Conservation (phyloP, 2,329 filamentous ascomycete species). For the Furcasterigmium furcatum region DNA sequence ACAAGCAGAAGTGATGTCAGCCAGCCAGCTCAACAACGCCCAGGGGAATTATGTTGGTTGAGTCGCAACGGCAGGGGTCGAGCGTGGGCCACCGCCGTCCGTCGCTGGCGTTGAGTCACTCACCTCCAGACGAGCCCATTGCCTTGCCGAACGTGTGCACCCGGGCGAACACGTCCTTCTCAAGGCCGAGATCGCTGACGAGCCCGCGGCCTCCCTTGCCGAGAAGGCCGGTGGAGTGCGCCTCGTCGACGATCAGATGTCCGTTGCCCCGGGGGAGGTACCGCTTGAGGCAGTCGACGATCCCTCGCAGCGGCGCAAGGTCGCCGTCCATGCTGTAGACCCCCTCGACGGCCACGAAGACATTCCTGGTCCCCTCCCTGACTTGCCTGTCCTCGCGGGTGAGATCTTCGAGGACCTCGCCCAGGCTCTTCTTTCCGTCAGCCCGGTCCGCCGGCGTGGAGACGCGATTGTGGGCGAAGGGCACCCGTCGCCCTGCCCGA, state of each 20-base stretch:
- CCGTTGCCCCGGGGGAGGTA: slow-evolving; percentile 56
- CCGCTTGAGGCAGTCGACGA: slow-evolving; percentile 55
- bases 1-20: slow-evolving; percentile 8
- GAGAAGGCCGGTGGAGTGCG: slow-evolving; percentile 61
- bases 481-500: slow-evolving; percentile 41
- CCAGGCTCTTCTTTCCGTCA: no score
- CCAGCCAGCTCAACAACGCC: slow-evolving; percentile 7
- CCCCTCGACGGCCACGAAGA: slow-evolving; percentile 68
- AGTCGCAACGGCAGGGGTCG: background rate
- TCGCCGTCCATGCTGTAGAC: slow-evolving; percentile 87
- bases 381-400: slow-evolving; percentile 26
- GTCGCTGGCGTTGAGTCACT: slow-evolving; percentile 17
- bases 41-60: no score
- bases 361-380: slow-evolving; percentile 36
- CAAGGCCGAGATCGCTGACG: slow-evolving; percentile 53
- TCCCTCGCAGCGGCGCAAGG: slow-evolving; percentile 57
- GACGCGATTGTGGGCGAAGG: slow-evolving; percentile 58
- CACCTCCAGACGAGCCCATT: slow-evolving; percentile 67
- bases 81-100: background rate
- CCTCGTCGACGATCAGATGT: slow-evolving; percentile 65
- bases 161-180: slow-evolving; percentile 52
- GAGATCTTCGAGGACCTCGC: slow-evolving; percentile 23
- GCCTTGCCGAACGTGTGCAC: slow-evolving; percentile 68
- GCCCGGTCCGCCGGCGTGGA: no score
- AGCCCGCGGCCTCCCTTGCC: slow-evolving; percentile 55